phyloP scores from a whole-genome alignment of 768 basidiomycete genomes.

The Lepiota brunneoincarnata region DNA sequence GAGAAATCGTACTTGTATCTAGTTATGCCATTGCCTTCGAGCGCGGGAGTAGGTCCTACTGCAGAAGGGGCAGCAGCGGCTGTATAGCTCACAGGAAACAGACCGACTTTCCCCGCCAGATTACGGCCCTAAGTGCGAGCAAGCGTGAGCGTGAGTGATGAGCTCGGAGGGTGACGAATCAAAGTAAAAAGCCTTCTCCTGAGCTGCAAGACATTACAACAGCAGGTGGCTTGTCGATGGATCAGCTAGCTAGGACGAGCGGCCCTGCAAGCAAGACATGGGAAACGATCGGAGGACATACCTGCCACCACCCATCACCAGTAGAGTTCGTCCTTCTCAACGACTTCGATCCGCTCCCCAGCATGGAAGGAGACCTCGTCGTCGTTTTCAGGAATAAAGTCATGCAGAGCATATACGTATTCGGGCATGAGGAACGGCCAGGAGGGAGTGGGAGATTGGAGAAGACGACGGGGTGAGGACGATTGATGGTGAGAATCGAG shows the following conservation, averaged over 20 bases:
- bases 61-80: slow-evolving; percentile 46
- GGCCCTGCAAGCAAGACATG: background rate
- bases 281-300: slow-evolving; percentile 23
- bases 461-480: background rate
- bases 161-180: background rate
- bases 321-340: slow-evolving; percentile 92
- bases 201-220: no score
- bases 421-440: slow-evolving; percentile 52
- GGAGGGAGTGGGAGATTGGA: background rate
- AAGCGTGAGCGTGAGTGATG: background rate
- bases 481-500: background rate
- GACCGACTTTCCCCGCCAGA: slow-evolving; percentile 73
- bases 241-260: slow-evolving; percentile 7
- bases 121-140: slow-evolving; percentile 68
- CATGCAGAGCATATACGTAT: slow-evolving; percentile 86
- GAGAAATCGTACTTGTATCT: background rate
- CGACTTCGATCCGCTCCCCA: slow-evolving; percentile 84
- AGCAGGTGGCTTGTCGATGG: background rate
- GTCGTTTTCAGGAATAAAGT: slow-evolving; percentile 88
- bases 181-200: background rate
- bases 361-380: slow-evolving; percentile 87
- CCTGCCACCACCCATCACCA: slow-evolving; percentile 95
- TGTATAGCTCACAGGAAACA: slow-evolving; percentile 92
- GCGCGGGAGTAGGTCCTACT: background rate
- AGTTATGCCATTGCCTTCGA: background rate